These are phyloP conservation scores for Discostella stelligera DNA, from an alignment of 352 stramenopile species.

Conservation along the genomic window DNA sequence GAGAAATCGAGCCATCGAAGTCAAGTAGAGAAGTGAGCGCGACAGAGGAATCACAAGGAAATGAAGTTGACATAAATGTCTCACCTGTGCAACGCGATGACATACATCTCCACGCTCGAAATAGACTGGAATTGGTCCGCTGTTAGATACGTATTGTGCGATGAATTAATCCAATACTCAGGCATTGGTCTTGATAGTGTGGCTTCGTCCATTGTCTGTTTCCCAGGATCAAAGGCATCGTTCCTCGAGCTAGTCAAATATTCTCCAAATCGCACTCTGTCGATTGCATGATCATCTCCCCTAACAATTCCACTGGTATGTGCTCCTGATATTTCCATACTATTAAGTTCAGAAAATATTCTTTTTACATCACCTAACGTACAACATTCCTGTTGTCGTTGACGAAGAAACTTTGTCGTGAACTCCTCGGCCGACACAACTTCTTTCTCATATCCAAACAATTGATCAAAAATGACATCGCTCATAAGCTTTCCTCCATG, in stretches of 20 bases:
- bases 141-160: slow-evolving; percentile 86
- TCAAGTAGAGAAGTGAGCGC: background rate
- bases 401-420: slow-evolving; percentile 26
- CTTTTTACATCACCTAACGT: slow-evolving; percentile 22
- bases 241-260: slow-evolving; percentile 37
- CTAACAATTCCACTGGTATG: background rate
- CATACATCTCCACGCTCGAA: slow-evolving; percentile 69
- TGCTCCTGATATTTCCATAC: slow-evolving; percentile 18
- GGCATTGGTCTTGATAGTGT: slow-evolving; percentile 70
- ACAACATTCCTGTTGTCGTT: slow-evolving; percentile 22
- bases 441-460: slow-evolving; percentile 26
- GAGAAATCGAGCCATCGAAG: background rate
- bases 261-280: slow-evolving; percentile 37
- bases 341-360: slow-evolving; percentile 34
- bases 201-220: slow-evolving; percentile 25
- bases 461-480: slow-evolving; percentile 28
- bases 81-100: slow-evolving; percentile 65
- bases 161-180: slow-evolving; percentile 83
- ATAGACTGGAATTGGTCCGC: slow-evolving; percentile 80
- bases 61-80: background rate
- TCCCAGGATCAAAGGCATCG: slow-evolving; percentile 40
- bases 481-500: slow-evolving; percentile 11
- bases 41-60: background rate
- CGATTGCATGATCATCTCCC: slow-evolving; percentile 17
- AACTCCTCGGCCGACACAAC: slow-evolving; percentile 30